A percentile compares a stretch with the other conserved stretches of the same genome.
Evolutionary conservation across 1,284 basidiomycete genomes (phyloP).

Genomic region (Fomitopsis pinicola): DNA sequence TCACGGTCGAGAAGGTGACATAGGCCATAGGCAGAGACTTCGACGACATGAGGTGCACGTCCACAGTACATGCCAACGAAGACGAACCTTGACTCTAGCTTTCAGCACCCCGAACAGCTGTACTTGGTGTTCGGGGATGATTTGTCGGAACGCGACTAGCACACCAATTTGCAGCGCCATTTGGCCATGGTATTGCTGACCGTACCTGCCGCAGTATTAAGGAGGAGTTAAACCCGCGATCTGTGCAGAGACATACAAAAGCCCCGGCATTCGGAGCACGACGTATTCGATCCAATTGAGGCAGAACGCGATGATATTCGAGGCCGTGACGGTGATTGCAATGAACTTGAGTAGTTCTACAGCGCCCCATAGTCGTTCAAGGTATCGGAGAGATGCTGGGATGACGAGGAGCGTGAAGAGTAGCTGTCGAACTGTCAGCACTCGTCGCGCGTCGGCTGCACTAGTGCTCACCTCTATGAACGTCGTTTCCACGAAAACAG

Average conservation of each 20-base stretch:
- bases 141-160: conserved; percentile 94
- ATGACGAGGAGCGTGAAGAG: conserved; percentile 74
- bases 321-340: conserved; percentile 70
- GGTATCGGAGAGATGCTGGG: conserved; percentile 81
- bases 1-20: conserved; percentile 85
- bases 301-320: conserved; percentile 84
- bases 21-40: conserved; percentile 92
- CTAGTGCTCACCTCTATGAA: conserved; percentile 70
- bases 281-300: conserved; percentile 81
- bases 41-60: not conserved
- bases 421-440: conserved; percentile 47
- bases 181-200: conserved; percentile 87
- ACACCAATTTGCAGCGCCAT: conserved; percentile 89
- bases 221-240: not conserved
- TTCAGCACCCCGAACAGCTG: conserved; percentile 87
- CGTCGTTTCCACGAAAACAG: conserved; percentile 83
- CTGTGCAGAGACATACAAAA: conserved; percentile 57
- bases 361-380: conserved; percentile 92
- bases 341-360: conserved; percentile 87
- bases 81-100: conserved; percentile 82
- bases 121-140: conserved; percentile 97
- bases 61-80: conserved; percentile 6
- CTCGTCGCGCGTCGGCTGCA: not conserved
- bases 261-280: conserved; percentile 60
- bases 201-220: conserved; percentile 53